Evolutionary conservation across 257 asterid genomes (phyloP), one percentile per base, ranked within the genome.

Genomic region (Anisodus acutangulus): DNA sequence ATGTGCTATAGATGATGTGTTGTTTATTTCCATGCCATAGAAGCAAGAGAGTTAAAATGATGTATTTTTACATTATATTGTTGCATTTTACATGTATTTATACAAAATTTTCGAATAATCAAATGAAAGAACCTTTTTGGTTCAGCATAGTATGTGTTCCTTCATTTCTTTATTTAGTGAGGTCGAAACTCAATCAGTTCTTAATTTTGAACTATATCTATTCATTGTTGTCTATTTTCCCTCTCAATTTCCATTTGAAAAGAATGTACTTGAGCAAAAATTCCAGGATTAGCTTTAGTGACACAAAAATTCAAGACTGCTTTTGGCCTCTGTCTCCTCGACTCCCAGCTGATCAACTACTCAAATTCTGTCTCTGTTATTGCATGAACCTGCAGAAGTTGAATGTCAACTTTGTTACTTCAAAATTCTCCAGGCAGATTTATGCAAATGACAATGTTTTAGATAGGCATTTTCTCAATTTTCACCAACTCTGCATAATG

Each of bases 121-220:
- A 78, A 78, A 26, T 78, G 26, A 78, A 78, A 78, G 45, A 53
- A 26, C 64, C 35, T 53, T 78, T 22, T 78, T 31, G 82, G 82
- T 78, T 78, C 64, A 53, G 17, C 82, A 13, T 53, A 78, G 49
- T 26, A 26, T 31, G 49, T 78, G 81, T 13, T 39, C 45, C 72
- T 66, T 66, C 39, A 3, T 62, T n/a, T 60, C 13, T 22, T n/a
- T 19, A 60, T n/a, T 60, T 60, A 31, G 35, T 31, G 2, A 31
- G 67, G 37, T 60, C 63, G 16, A 58, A 16, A 15, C 68, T n/a
- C 67, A 60, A n/a, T 1, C 35, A 60, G 1, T 60, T 60, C 67
- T 60, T 51, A 3, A 31, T 51, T 51, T 54, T 54, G 17, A 54
- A 54, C 59, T 54, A 54, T 11, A 54, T 54, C 17, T 12, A 54